Evolutionary conservation across 2,329 filamentous ascomycete genomes (phyloP).

Genomic region (Alternaria consortialis): DNA sequence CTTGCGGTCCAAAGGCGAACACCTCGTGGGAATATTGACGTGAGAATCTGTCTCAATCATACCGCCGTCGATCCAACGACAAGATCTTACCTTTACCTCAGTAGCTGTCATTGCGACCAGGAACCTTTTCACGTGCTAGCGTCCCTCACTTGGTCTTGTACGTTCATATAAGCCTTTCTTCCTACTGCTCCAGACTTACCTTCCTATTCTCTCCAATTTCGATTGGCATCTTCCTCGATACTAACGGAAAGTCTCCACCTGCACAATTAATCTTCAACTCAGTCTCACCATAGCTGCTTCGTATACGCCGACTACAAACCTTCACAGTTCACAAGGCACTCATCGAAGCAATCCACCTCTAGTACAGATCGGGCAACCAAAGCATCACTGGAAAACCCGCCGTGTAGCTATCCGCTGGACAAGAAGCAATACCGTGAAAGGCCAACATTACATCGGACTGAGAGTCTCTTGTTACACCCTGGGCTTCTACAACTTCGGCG

Average conservation of each 20-base stretch:
- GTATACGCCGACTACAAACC: not conserved
- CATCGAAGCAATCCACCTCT: not conserved
- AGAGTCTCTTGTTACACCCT: no score
- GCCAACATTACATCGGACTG: no score
- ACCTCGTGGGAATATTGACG: not conserved
- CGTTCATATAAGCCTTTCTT: not conserved
- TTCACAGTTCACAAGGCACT: not conserved
- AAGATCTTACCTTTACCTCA: not conserved
- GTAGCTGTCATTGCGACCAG: not conserved
- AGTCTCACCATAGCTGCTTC: not conserved
- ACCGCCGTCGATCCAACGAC: not conserved
- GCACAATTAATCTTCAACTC: not conserved
- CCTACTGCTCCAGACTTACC: not conserved
- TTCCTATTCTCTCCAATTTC: not conserved
- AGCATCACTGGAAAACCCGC: not conserved
- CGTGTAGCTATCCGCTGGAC: no score
- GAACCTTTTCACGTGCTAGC: not conserved
- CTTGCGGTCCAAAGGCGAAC: not conserved
- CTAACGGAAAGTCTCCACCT: not conserved
- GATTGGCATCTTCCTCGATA: not conserved
- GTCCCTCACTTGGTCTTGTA: not conserved
- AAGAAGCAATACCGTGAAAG: no score
- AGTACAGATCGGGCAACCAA: accelerated
- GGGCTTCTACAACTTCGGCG: no score
- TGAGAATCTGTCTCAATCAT: not conserved